Conservation (phyloP, 345 rosid genomes). For the Orychophragmus violaceus region DNA sequence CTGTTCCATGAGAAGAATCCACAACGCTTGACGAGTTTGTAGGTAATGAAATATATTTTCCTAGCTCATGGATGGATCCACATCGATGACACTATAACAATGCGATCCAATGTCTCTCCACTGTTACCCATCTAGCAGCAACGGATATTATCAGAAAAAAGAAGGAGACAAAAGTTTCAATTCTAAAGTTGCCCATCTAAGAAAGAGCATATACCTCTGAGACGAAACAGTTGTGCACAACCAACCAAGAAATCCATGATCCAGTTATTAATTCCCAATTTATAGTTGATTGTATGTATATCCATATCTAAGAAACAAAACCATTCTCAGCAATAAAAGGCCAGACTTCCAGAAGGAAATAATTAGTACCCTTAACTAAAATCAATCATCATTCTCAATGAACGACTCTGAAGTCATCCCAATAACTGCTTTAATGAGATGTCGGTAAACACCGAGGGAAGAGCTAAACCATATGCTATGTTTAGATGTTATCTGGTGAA, state of each 20-base stretch:
- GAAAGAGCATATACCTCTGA: constrained; percentile 90
- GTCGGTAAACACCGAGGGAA: neutral
- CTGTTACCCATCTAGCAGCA: constrained; percentile 87
- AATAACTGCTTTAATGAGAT: neutral
- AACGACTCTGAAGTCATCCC: constrained; percentile 3
- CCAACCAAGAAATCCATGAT: constrained; percentile 78
- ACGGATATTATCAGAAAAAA: constrained; percentile 54
- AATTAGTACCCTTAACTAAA: constrained; percentile 13
- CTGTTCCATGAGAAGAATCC: constrained; percentile 51
- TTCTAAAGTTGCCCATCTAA: constrained; percentile 65
- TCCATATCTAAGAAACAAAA: constrained; percentile 61
- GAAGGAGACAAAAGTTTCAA: constrained; percentile 42
- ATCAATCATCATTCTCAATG: constrained; percentile 8
- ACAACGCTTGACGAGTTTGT: constrained; percentile 49
- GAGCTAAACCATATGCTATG: neutral
- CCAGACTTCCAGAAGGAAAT: constrained; percentile 43
- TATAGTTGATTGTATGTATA: constrained; percentile 66
- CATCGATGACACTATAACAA: constrained; percentile 66
- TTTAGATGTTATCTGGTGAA: neutral
- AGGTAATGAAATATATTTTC: constrained; percentile 38
- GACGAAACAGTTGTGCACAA: constrained; percentile 72
- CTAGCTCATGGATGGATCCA: constrained; percentile 58
- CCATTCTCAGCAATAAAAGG: constrained; percentile 33
- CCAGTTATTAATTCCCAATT: constrained; percentile 76
- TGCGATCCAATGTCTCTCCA: constrained; percentile 63